Evolutionary conservation across 2,329 filamentous ascomycete genomes (phyloP).

Genomic region (Epichloe elymi): DNA sequence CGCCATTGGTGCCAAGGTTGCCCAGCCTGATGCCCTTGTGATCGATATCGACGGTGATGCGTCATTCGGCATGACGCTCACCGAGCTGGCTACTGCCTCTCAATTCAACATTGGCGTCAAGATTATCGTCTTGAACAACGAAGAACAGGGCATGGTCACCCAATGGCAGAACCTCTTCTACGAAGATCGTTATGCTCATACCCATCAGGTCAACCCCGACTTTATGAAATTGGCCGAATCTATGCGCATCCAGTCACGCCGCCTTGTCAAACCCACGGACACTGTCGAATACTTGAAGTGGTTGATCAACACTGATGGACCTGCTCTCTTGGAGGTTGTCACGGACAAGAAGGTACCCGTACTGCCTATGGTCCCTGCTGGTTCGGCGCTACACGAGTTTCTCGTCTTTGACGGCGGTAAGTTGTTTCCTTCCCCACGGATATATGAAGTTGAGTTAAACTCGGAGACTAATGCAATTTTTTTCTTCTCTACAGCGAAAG

Average conservation of each 20-base stretch:
- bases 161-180: constrained; percentile 99
- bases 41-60: constrained; percentile 95
- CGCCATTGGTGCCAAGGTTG: constrained; percentile 86
- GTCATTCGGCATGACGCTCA: constrained; percentile 97
- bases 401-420: constrained; percentile 32
- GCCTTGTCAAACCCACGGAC: constrained; percentile 62
- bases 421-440: constrained; percentile 3
- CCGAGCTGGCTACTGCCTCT: constrained; percentile 79
- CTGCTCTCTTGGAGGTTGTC: constrained; percentile 81
- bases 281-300: constrained; percentile 69
- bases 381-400: constrained; percentile 82
- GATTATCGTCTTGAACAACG: constrained; percentile 87
- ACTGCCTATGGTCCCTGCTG: constrained; percentile 91
- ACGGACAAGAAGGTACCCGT: constrained; percentile 89
- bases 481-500: constrained; percentile 38
- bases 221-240: constrained; percentile 87
- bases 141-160: constrained; percentile 97
- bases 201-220: constrained; percentile 89
- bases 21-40: constrained; percentile 60
- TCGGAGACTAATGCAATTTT: constrained; percentile 21
- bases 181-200: constrained; percentile 83
- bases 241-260: constrained; percentile 71
- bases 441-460: not conserved
- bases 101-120: constrained; percentile 97
- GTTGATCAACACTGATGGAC: constrained; percentile 83